These are phyloP conservation scores for Thalia dealbata DNA, from an alignment of 176 grass and related monocot species.

Conservation along the genomic window DNA sequence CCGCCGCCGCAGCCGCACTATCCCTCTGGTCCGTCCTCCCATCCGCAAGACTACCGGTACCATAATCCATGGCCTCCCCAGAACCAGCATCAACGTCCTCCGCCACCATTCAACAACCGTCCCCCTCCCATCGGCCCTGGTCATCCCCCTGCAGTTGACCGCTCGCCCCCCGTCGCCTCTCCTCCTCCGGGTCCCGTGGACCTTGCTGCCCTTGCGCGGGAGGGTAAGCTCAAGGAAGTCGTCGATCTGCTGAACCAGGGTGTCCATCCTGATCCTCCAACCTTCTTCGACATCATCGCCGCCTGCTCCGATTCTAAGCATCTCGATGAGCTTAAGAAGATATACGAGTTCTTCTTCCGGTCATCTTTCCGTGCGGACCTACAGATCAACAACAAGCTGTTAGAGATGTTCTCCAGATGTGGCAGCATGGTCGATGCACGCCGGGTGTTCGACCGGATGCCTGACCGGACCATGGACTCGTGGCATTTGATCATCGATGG, in stretches of 20 bases:
- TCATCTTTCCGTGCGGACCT: slow-evolving; percentile 11
- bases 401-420: slow-evolving; percentile 7
- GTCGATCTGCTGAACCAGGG: slow-evolving; percentile 8
- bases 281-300: slow-evolving; percentile 1
- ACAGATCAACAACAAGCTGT: slow-evolving; percentile 12
- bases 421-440: slow-evolving; percentile 8
- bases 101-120: neutral
- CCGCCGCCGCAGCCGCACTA: neutral
- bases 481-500: slow-evolving; percentile 15
- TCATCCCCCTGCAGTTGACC: neutral
- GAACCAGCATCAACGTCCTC: slow-evolving; percentile 7
- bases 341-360: slow-evolving; percentile 16
- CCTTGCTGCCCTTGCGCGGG: neutral
- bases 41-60: neutral
- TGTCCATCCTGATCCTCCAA: neutral
- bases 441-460: slow-evolving; percentile 11
- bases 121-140: neutral
- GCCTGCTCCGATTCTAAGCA: slow-evolving; percentile 10
- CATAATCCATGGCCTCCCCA: slow-evolving; percentile 1
- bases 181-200: neutral
- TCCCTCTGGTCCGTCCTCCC: neutral
- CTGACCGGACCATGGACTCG: slow-evolving; percentile 7
- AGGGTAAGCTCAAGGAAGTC: slow-evolving; percentile 11
- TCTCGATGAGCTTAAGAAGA: slow-evolving; percentile 14
- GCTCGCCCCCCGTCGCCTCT: neutral